Evolutionary conservation across 2,329 filamentous ascomycete genomes (phyloP).

Genomic region (Emergomyces pasteurianus): DNA sequence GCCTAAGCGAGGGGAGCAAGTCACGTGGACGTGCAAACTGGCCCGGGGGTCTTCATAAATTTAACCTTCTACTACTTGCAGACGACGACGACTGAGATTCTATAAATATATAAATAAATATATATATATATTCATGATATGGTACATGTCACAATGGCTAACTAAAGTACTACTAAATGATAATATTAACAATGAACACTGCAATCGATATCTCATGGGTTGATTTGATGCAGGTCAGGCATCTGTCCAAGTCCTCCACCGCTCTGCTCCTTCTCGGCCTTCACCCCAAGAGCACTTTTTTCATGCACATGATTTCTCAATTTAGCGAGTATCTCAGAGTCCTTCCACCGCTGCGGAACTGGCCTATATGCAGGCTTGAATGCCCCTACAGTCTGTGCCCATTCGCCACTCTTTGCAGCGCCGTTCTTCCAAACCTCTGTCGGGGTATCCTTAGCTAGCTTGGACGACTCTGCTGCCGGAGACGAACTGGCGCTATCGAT

Average conservation of each 20-base stretch:
- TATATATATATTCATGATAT: background rate
- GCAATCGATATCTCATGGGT: constrained; percentile 12
- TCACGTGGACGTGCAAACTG: too few species aligned
- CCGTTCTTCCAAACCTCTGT: constrained; percentile 40
- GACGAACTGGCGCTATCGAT: constrained; percentile 40
- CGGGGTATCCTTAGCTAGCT: constrained; percentile 24
- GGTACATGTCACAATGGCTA: background rate
- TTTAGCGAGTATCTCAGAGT: constrained; percentile 65
- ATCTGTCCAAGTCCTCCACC: constrained; percentile 36
- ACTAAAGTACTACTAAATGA: background rate
- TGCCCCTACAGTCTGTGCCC: constrained; percentile 90
- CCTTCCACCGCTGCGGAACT: constrained; percentile 73
- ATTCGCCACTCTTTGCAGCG: constrained; percentile 58
- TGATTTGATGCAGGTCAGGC: constrained; percentile 35
- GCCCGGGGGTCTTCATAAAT: too few species aligned
- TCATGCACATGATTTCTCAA: constrained; percentile 69
- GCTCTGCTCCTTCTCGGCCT: constrained; percentile 27
- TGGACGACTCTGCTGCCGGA: background rate
- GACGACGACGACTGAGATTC: too few species aligned
- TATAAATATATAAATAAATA: too few species aligned
- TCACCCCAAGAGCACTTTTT: constrained; percentile 44
- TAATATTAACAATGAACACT: background rate
- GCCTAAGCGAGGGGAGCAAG: background rate
- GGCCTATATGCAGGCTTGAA: constrained; percentile 90
- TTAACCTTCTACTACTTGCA: too few species aligned